Conservation (phyloP, 371 early-diverging fungal genomes). For the Amoeboaphelidium protococcarum region DNA sequence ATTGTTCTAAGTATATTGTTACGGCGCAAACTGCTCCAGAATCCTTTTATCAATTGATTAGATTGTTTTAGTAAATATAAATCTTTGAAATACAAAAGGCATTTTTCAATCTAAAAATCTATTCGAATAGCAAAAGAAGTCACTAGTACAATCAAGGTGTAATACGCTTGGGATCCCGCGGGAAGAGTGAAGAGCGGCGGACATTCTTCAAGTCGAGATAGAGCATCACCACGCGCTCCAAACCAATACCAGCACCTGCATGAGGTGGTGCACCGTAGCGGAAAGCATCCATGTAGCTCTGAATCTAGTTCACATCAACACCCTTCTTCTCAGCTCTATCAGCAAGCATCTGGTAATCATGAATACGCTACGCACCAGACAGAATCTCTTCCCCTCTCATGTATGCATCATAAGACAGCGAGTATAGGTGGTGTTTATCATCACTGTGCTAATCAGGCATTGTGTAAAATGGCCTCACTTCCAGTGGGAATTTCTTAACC, state of each 20-base stretch:
- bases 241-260: constrained; percentile 96
- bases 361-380: constrained; percentile 98
- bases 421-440: constrained; percentile 39
- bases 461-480: constrained; percentile 97
- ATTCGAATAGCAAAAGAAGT: no score
- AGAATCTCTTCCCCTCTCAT: constrained; percentile 98
- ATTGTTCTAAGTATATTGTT: no score
- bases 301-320: constrained; percentile 52
- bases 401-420: constrained; percentile 99
- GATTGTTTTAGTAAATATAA: no score
- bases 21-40: no score
- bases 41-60: no score
- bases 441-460: constrained; percentile 72
- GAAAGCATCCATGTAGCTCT: constrained; percentile 91
- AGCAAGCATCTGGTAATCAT: constrained; percentile 56
- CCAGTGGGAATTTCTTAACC: constrained; percentile 95
- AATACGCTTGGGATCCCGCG: constrained; percentile 94
- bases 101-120: no score
- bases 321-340: constrained; percentile 57
- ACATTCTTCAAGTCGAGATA: constrained; percentile 91
- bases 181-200: constrained; percentile 87
- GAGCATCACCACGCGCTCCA: constrained; percentile 96
- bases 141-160: no score
- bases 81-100: no score
- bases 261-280: constrained; percentile 97